A percentile compares a stretch with the other conserved stretches of the same genome.
Evolutionary conservation across 148 eudicot species (phyloP).

Genomic region (Rhododendron molle): DNA sequence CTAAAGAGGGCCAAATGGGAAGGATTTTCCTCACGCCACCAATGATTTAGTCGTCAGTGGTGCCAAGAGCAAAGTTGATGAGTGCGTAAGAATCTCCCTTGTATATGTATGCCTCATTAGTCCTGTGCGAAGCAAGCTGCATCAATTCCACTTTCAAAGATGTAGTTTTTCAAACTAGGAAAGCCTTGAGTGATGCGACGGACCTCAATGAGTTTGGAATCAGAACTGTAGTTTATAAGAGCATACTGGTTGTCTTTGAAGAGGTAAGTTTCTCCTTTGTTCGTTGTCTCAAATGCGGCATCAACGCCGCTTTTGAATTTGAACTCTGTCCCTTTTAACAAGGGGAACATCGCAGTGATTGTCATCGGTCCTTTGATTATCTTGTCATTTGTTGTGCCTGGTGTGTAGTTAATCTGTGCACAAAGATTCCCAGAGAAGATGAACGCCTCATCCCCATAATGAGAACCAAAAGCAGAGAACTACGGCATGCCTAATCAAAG

Average conservation of each 20-base stretch:
- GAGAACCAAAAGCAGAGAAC: neutral
- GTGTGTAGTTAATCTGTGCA: neutral
- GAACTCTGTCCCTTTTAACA: constrained; percentile 2
- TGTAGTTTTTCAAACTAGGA: neutral
- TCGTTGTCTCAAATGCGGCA: neutral
- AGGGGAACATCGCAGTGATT: constrained; percentile 7
- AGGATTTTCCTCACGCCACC: neutral
- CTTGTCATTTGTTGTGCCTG: neutral
- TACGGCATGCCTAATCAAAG: neutral
- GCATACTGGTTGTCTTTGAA: neutral
- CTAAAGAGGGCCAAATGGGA: neutral
- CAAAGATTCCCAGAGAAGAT: neutral
- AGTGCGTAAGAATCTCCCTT: neutral
- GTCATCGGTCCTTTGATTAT: constrained; percentile 11
- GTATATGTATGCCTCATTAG: neutral
- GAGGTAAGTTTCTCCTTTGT: neutral
- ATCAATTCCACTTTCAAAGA: neutral
- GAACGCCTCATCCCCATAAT: neutral
- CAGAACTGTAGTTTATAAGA: neutral
- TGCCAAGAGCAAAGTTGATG: neutral
- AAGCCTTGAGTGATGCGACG: neutral
- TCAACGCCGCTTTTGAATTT: neutral
- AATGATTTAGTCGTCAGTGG: neutral
- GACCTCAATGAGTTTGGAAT: neutral
- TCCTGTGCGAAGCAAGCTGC: neutral